Base-by-base conservation (phyloP, 371 early-diverging fungal species). In the Syncephalis plumigaleata region DNA sequence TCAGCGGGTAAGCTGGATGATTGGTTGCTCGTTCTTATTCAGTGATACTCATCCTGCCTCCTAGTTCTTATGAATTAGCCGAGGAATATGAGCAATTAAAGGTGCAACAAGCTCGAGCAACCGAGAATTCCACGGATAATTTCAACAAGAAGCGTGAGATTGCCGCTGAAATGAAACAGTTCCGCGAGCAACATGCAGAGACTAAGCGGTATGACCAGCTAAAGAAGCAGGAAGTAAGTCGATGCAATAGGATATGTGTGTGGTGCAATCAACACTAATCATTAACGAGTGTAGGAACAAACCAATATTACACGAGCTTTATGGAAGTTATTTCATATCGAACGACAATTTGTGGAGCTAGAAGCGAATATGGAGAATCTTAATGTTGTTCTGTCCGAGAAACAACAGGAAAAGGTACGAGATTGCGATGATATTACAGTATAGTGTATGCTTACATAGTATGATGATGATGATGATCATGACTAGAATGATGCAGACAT, bases 311-410 rank as follows among this genome's bases (percentile, higher is more conserved):
- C 11, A 31, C 31, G 31, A 31, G 63, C 77, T 45, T 67, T 91
- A 27, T 91, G 90, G 89, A 85, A 84, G 53, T 69, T 94, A 22
- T 93, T 73, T 61, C 91, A 94, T 52, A 66, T 85, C 21, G 85
- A 87, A 49, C 48, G 62, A 39, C 73, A 73, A 37, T 65, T 70
- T 16, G 58, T 54, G 9, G 60, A 58, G 0, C 59, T 79, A 27
- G 82, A 66, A 40, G 55, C 56, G 27, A 55, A 61, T 16, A 57
- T 68, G 0, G 58, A 64, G 9, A 50, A 55, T 2, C 61, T 56
- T 39, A 61, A 68, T 2, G 57, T 56, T 13, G 47, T 57, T 2
- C 47, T 66, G n/a, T 54, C 45, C 20, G 37, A 39, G 11, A 40
- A 61, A 43, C 55, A 63, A 13, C 46, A 46, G 9, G 64, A 69